These are phyloP conservation scores for Aspergillus piperis DNA, from an alignment of 2,329 filamentous ascomycete genomes.

Conservation along the genomic window DNA sequence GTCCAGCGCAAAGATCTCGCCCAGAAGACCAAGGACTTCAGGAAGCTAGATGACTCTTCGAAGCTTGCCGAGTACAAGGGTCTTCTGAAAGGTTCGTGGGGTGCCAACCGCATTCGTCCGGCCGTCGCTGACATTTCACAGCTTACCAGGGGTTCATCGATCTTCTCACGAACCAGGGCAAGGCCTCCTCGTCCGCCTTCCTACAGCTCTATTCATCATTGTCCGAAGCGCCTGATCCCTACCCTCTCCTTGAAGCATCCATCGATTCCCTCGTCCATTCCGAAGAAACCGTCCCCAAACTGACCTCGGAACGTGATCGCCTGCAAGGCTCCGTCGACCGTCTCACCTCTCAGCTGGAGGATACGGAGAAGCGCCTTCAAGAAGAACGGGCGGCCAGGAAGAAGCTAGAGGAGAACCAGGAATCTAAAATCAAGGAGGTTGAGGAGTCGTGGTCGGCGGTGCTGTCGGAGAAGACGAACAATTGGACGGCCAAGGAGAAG, in stretches of 20 bases:
- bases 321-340: constrained; percentile 76
- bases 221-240: constrained; percentile 94
- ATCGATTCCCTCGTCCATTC: constrained; percentile 90
- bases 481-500: constrained; percentile 94
- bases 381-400: constrained; percentile 72
- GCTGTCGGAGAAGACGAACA: constrained; percentile 88
- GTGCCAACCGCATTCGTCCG: neutral
- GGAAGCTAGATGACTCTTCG: constrained; percentile 84
- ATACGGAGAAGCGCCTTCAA: constrained; percentile 77
- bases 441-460: constrained; percentile 89
- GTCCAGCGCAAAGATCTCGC: constrained; percentile 95
- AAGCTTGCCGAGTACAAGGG: constrained; percentile 89
- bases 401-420: constrained; percentile 74
- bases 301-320: constrained; percentile 84
- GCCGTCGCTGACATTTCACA: constrained; percentile 40
- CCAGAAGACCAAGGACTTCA: constrained; percentile 98
- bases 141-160: constrained; percentile 98
- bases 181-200: constrained; percentile 89
- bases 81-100: constrained; percentile 71
- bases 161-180: constrained; percentile 91
- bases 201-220: constrained; percentile 89
- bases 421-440: constrained; percentile 81
- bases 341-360: constrained; percentile 78
- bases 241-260: constrained; percentile 91
- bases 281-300: constrained; percentile 86